phyloP scores from a whole-genome alignment of 257 asterid species.

The Solanum clarkiae region DNA sequence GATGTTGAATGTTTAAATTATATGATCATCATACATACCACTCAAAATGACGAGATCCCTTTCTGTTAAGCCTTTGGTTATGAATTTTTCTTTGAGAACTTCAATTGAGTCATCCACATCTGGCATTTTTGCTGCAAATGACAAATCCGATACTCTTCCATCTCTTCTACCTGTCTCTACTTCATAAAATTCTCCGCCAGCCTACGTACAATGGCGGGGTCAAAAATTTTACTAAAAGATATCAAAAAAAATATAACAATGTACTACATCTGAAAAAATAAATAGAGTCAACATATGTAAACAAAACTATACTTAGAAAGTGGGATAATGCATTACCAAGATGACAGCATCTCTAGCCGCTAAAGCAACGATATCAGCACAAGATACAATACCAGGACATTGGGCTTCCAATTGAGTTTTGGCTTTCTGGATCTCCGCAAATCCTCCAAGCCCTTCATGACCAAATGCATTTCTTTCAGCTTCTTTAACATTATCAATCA shows the following conservation, averaged over 20 bases:
- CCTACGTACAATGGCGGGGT: not conserved
- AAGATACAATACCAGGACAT: constrained; percentile 40
- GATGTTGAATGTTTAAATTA: not conserved
- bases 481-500: constrained; percentile 4
- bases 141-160: constrained; percentile 14
- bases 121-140: constrained; percentile 27
- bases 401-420: constrained; percentile 14
- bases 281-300: not conserved
- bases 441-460: constrained; percentile 25
- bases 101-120: constrained; percentile 25
- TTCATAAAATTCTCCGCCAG: constrained; percentile 26
- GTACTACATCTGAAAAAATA: not conserved
- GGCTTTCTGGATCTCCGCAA: constrained; percentile 10
- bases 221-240: not conserved
- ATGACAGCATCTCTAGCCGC: constrained; percentile 36
- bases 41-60: constrained; percentile 30
- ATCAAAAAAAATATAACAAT: too few relatives aligned
- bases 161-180: constrained; percentile 44
- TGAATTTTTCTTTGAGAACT: constrained; percentile 24
- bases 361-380: constrained; percentile 37
- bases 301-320: too few relatives aligned
- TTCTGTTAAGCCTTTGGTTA: constrained; percentile 15
- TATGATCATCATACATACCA: constrained; percentile 4
- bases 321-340: constrained; percentile 6
- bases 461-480: constrained; percentile 15